phyloP scores from a whole-genome alignment of 441 rosid species.

The Euphorbia schlechtendalii region DNA sequence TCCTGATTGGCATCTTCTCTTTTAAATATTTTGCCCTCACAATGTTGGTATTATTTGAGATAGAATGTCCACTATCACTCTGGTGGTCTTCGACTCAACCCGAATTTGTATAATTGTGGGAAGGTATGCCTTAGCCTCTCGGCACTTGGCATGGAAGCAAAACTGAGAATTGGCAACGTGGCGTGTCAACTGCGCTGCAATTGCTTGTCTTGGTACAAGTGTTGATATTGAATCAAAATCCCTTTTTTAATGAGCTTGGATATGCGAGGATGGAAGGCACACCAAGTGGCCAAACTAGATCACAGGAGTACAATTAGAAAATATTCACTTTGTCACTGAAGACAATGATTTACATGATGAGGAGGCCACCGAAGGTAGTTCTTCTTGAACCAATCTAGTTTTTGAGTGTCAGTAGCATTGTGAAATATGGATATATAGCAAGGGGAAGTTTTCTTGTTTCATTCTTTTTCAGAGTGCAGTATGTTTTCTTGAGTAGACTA shows the following conservation, averaged over 20 bases:
- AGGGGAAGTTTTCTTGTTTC: too few species aligned
- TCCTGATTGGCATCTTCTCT: too few species aligned
- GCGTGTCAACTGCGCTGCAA: constrained; percentile 67
- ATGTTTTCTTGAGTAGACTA: too few species aligned
- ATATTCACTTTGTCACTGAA: constrained; percentile 53
- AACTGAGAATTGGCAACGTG: constrained; percentile 80
- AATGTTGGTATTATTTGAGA: too few species aligned
- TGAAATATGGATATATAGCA: too few species aligned
- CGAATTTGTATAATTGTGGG: constrained; percentile 68
- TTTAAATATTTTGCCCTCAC: too few species aligned
- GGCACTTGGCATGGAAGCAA: constrained; percentile 68
- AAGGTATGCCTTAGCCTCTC: constrained; percentile 93
- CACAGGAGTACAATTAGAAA: constrained; percentile 55
- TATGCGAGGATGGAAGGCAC: constrained; percentile 41
- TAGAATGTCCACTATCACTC: constrained; percentile 71
- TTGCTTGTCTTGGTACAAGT: constrained; percentile 91
- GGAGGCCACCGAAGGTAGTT: constrained; percentile 65
- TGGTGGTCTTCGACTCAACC: constrained; percentile 81
- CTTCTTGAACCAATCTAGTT: too few species aligned
- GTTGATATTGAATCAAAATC: constrained; percentile 70
- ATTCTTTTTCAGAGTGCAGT: too few species aligned
- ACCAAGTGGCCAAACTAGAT: constrained; percentile 30
- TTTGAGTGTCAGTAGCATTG: too few species aligned
- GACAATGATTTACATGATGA: constrained; percentile 64
- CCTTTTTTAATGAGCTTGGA: constrained; percentile 87